Evolutionary conservation across 805 yeast species (phyloP).

Genomic region (Metahyphopichia silvanorum): DNA sequence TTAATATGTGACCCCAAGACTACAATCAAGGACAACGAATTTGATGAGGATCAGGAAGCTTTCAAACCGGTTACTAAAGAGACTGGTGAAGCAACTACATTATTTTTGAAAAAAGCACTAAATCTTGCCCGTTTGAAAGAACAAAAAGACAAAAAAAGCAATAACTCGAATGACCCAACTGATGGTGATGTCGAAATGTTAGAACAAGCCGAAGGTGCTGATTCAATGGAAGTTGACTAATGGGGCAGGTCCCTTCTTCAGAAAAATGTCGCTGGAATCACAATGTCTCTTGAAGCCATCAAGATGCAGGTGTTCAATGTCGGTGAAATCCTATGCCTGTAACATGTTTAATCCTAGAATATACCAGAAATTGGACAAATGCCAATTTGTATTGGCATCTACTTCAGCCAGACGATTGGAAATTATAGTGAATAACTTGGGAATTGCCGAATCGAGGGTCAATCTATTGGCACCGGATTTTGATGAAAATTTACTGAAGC

Average conservation of each 20-base stretch:
- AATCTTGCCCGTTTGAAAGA: too few relatives aligned
- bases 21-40: slow-evolving; percentile 11
- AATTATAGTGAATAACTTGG: slow-evolving; percentile 57
- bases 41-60: slow-evolving; percentile 9
- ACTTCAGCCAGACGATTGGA: slow-evolving; percentile 79
- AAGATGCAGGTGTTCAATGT: too few relatives aligned
- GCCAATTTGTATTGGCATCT: slow-evolving; percentile 67
- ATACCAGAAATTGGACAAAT: slow-evolving; percentile 15
- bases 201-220: too few relatives aligned
- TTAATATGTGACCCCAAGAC: slow-evolving; percentile 28
- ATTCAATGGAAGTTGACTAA: too few relatives aligned
- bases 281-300: too few relatives aligned
- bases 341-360: background rate
- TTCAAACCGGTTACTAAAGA: slow-evolving; percentile 4
- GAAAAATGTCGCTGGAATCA: too few relatives aligned
- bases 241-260: too few relatives aligned
- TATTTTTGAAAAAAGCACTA: slow-evolving; percentile 19
- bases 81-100: slow-evolving; percentile 10
- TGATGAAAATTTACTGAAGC: slow-evolving; percentile 71
- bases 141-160: too few relatives aligned
- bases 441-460: slow-evolving; percentile 43
- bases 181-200: too few relatives aligned
- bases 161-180: too few relatives aligned
- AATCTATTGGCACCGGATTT: slow-evolving; percentile 56
- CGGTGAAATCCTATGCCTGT: too few relatives aligned